These are phyloP conservation scores for Phaeosphaeriaceae sp. DNA, from an alignment of 2,329 filamentous ascomycete genomes.

Conservation along the genomic window DNA sequence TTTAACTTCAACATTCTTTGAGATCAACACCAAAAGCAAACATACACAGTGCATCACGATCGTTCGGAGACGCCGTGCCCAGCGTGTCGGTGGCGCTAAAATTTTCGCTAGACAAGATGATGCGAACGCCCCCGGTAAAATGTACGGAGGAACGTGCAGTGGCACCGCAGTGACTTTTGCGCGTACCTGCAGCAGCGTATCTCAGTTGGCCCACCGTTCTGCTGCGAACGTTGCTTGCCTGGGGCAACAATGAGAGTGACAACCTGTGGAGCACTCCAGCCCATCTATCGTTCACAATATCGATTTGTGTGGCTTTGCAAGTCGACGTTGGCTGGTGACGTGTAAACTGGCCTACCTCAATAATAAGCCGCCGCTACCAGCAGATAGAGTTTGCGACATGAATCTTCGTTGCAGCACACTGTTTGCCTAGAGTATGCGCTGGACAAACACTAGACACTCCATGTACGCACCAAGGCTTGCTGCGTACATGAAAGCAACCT, in stretches of 20 bases:
- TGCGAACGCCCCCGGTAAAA: conserved; percentile 16
- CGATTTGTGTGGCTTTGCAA: not conserved
- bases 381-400: conserved; percentile 17
- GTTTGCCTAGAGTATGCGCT: not conserved
- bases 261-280: not conserved
- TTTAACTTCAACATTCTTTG: not conserved
- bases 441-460: no score
- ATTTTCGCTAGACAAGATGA: conserved; percentile 22
- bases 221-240: conserved; percentile 2
- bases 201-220: conserved; percentile 3
- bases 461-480: not conserved
- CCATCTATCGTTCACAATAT: not conserved
- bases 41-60: not conserved
- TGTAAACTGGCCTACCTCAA: not conserved
- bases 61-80: conserved; percentile 35
- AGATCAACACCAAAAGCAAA: conserved; percentile 14
- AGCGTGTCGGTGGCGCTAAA: conserved; percentile 32
- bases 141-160: conserved; percentile 4
- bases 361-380: not conserved
- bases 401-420: conserved; percentile 1
- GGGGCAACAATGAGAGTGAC: conserved; percentile 4
- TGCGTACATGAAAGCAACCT: conserved; percentile 1
- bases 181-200: conserved; percentile 44
- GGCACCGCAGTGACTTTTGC: conserved; percentile 19
- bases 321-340: not conserved